Evolutionary conservation across 192 early-diverging fungal genomes (phyloP).

Genomic region (Cladochytrium replicatum): DNA sequence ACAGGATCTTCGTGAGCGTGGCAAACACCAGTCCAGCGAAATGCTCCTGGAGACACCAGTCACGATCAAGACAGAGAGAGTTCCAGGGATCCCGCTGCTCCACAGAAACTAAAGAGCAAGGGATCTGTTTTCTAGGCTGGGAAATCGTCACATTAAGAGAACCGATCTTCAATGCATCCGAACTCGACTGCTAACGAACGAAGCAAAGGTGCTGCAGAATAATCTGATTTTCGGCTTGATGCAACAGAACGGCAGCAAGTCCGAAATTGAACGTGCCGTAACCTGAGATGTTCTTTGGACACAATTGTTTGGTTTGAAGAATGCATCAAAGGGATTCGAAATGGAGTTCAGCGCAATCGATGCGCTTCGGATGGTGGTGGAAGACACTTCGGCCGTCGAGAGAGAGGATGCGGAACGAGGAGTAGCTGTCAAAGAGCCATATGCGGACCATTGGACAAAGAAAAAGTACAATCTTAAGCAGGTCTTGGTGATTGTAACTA

Average conservation of each 20-base stretch:
- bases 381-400: not conserved
- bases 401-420: conserved; percentile 59
- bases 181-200: conserved; percentile 43
- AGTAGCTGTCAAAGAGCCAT: conserved; percentile 72
- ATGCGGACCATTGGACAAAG: conserved; percentile 75
- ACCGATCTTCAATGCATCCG: conserved; percentile 47
- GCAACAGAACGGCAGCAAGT: not conserved
- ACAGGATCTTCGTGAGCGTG: too few species aligned
- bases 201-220: conserved; percentile 14
- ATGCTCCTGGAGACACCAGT: too few species aligned
- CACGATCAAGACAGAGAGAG: too few species aligned
- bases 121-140: conserved; percentile 39
- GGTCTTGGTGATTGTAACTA: not conserved
- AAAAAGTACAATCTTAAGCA: conserved; percentile 43
- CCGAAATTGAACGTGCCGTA: conserved; percentile 46
- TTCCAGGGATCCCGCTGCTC: too few species aligned
- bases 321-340: conserved; percentile 38
- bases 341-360: conserved; percentile 59
- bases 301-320: conserved; percentile 60
- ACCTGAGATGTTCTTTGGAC: conserved; percentile 97
- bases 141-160: conserved; percentile 42
- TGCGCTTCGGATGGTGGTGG: too few species aligned
- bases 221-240: too few species aligned
- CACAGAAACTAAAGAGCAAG: conserved; percentile 6
- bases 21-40: too few species aligned